Percentiles rank a stretch among this genome's conserved stretches.
phyloP scores from a whole-genome alignment of 768 basidiomycete species.

The Hypsizygus marmoreus region DNA sequence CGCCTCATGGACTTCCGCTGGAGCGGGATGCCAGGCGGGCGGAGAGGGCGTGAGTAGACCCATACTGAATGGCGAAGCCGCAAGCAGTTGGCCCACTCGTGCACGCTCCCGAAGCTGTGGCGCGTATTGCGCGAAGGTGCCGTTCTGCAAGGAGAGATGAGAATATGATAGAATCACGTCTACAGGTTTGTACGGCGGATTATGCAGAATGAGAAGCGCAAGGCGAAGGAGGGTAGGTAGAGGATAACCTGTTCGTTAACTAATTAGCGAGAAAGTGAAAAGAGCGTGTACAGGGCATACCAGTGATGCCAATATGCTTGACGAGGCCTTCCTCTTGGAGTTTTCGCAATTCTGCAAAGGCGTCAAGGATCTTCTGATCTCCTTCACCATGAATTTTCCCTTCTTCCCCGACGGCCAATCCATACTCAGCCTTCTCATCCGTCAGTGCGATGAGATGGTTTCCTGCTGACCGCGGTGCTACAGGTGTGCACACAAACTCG shows the following conservation, averaged over 20 bases:
- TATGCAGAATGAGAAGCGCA: slow-evolving; percentile 70
- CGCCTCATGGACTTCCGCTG: slow-evolving; percentile 47
- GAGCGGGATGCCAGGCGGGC: slow-evolving; percentile 80
- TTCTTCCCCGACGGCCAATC: slow-evolving; percentile 60
- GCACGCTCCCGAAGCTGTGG: slow-evolving; percentile 62
- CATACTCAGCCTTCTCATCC: slow-evolving; percentile 60
- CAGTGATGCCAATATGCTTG: slow-evolving; percentile 77
- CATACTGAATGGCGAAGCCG: slow-evolving; percentile 87
- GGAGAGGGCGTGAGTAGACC: slow-evolving; percentile 62
- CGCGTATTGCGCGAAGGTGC: slow-evolving; percentile 56
- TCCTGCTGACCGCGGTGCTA: slow-evolving; percentile 52
- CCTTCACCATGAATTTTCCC: slow-evolving; percentile 62
- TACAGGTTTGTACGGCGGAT: slow-evolving; percentile 65
- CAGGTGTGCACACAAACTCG: slow-evolving; percentile 67
- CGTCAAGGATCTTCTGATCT: slow-evolving; percentile 71
- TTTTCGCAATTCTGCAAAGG: slow-evolving; percentile 63
- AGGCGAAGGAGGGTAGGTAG: slow-evolving; percentile 84
- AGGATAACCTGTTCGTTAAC: slow-evolving; percentile 61
- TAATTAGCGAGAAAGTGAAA: not conserved
- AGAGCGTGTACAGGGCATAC: slow-evolving; percentile 35
- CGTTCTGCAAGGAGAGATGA: slow-evolving; percentile 77
- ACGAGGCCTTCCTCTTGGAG: slow-evolving; percentile 75
- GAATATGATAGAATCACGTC: slow-evolving; percentile 83
- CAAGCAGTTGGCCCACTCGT: slow-evolving; percentile 63
- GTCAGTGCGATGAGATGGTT: slow-evolving; percentile 57